phyloP scores from a whole-genome alignment of 371 early-diverging fungal genomes.

The Mucor sp. region DNA sequence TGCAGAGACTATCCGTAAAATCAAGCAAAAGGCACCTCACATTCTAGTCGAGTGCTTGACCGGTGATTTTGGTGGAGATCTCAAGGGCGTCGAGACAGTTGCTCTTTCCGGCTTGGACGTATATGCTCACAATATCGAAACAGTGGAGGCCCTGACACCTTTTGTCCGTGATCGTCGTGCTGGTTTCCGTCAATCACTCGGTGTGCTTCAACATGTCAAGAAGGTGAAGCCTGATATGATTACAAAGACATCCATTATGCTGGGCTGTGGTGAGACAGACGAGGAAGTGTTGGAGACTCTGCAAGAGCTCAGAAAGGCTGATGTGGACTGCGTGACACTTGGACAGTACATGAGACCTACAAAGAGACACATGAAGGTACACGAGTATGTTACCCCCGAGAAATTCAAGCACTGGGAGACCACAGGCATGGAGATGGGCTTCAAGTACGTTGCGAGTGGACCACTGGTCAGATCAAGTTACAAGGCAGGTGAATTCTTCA shows the following conservation, averaged over 20 bases:
- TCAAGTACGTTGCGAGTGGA: conserved; percentile 94
- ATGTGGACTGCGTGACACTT: conserved; percentile 96
- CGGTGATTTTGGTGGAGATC: conserved; percentile 91
- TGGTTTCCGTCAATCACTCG: conserved; percentile 88
- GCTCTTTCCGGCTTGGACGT: conserved; percentile 94
- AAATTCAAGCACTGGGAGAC: conserved; percentile 92
- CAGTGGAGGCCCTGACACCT: conserved; percentile 90
- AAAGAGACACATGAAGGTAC: conserved; percentile 97
- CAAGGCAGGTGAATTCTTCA: conserved; percentile 98
- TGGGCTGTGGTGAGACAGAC: conserved; percentile 96
- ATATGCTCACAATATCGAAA: conserved; percentile 98
- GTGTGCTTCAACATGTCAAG: conserved; percentile 90
- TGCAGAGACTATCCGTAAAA: conserved; percentile 85
- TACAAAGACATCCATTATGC: conserved; percentile 98
- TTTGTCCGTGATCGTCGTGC: conserved; percentile 96
- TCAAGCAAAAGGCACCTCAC: conserved; percentile 88
- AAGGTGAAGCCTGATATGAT: conserved; percentile 73
- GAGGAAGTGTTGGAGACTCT: conserved; percentile 90
- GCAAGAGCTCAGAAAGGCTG: conserved; percentile 78
- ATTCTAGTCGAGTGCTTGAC: conserved; percentile 96
- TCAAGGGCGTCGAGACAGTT: conserved; percentile 78
- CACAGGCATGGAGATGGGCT: conserved; percentile 86
- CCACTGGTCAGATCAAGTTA: conserved; percentile 96
- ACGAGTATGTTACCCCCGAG: conserved; percentile 92
- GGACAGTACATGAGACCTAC: conserved; percentile 99